Conservation (phyloP, 352 stramenopile genomes). For the Globisporangium nunn region DNA sequence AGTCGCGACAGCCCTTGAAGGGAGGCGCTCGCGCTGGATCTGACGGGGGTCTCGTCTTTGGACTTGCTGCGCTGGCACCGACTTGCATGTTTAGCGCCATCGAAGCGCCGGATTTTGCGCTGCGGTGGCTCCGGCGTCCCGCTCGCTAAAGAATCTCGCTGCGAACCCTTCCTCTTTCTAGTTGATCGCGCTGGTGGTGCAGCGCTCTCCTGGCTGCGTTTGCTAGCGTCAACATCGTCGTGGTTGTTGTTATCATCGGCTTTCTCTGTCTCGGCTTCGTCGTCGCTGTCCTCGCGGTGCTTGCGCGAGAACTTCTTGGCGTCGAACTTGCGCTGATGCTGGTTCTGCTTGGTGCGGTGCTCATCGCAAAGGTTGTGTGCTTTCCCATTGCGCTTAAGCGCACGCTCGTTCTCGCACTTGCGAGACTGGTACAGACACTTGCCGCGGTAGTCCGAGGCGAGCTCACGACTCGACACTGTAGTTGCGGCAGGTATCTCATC, state of each 20-base stretch:
- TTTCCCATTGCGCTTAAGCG: constrained; percentile 71
- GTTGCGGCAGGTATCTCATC: background rate
- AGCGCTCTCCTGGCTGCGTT: constrained; percentile 3
- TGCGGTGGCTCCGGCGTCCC: background rate
- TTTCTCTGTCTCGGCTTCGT: background rate
- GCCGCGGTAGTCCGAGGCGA: constrained; percentile 29
- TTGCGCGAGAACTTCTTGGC: constrained; percentile 70
- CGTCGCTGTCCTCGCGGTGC: constrained; percentile 15
- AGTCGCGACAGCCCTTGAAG: background rate
- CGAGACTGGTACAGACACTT: constrained; percentile 73
- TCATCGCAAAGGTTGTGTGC: constrained; percentile 75
- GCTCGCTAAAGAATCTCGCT: background rate
- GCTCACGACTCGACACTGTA: background rate
- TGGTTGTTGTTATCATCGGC: background rate
- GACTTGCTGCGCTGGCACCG: background rate
- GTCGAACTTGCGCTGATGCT: constrained; percentile 80
- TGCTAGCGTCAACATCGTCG: background rate
- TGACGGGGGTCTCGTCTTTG: background rate
- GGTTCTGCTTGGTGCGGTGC: constrained; percentile 72
- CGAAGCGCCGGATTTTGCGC: constrained; percentile 15
- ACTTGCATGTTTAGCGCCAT: constrained; percentile 7
- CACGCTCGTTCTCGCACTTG: constrained; percentile 78
- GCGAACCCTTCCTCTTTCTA: background rate
- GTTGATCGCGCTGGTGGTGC: background rate
- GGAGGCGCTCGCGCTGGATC: background rate